Percentiles rank a stretch among this genome's conserved stretches.
phyloP scores from a whole-genome alignment of 1,284 basidiomycete species.

The Pseudozyma tsukubaensis region DNA sequence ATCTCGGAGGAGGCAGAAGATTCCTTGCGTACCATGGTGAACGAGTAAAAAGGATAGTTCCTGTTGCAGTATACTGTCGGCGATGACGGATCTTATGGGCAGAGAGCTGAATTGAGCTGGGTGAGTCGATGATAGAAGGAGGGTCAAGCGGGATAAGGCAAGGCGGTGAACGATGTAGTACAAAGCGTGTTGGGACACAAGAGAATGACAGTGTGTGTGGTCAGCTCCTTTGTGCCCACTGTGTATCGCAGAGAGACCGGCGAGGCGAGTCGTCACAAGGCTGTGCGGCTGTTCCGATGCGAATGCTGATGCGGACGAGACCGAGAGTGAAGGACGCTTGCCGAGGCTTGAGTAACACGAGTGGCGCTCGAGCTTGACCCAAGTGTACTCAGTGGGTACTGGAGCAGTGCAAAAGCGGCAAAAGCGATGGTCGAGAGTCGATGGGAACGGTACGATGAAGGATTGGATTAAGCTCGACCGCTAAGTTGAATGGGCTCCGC shows the following conservation, averaged over 20 bases:
- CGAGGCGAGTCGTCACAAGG: background rate
- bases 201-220: background rate
- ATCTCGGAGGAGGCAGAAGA: conserved; percentile 43
- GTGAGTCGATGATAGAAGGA: too few relatives aligned
- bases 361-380: background rate
- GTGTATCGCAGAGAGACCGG: background rate
- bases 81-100: background rate
- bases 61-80: background rate
- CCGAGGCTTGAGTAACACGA: background rate
- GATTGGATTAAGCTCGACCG: background rate
- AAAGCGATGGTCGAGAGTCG: background rate
- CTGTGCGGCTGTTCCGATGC: background rate
- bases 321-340: background rate
- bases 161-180: background rate
- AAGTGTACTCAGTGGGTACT: background rate
- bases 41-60: background rate
- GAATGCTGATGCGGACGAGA: background rate
- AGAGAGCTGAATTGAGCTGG: too few relatives aligned
- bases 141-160: too few relatives aligned
- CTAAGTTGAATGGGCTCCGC: too few relatives aligned
- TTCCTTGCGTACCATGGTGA: conserved; percentile 38
- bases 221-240: too few relatives aligned
- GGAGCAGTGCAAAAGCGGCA: background rate
- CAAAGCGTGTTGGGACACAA: background rate
- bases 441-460: background rate